Evolutionary conservation across 495 filamentous ascomycete species (phyloP), one percentile per base, ranked within the genome.

Genomic region (Talaromyces trachyspermus): DNA sequence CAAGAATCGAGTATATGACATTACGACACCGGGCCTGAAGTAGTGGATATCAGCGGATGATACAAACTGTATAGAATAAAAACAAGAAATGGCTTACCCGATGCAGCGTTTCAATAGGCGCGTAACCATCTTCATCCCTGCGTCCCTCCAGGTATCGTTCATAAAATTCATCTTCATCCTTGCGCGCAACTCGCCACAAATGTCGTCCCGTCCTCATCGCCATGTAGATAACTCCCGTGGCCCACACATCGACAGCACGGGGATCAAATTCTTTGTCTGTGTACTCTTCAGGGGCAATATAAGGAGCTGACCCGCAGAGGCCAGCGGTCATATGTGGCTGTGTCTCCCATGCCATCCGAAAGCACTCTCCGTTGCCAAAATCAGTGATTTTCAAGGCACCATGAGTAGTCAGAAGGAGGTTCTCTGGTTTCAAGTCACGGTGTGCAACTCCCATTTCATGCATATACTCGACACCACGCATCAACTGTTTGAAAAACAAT

Each of bases 401-500:
- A 54, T 88, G 86, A 2, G 85, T 90, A 15, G 94, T 99, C 22
- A 99, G 73, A 0, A 99, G 80, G 14, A 99, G 76, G 54, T 99
- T 98, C 66, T 99, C 92, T 20, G 92, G 92, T 66, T 99, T 99
- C 24, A 99, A 68, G 58, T 99, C 92, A 53, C 92, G 86, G 63
- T 99, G 92, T 7, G 92, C 91, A 29, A 99, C 92, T 18, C 92
- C 92, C 92, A 99, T 99, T 58, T 97, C 92, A 65, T 99, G 92
- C 79, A 99, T 88, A 64, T 99, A 99, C 63, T 97, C 90, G 35
- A 99, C 94, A 24, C 94, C 92, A 41, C 94, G 89, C 94, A 99
- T 97, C 55, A 99, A 79, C 65, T 99, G 92, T 70, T 97, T 95
- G 76, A 99, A 99, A 89, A 95, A 69, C 92, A 99, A 65, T 99